These are phyloP conservation scores for Cytidiella melzeri DNA, from an alignment of 768 basidiomycete genomes.

Conservation along the genomic window DNA sequence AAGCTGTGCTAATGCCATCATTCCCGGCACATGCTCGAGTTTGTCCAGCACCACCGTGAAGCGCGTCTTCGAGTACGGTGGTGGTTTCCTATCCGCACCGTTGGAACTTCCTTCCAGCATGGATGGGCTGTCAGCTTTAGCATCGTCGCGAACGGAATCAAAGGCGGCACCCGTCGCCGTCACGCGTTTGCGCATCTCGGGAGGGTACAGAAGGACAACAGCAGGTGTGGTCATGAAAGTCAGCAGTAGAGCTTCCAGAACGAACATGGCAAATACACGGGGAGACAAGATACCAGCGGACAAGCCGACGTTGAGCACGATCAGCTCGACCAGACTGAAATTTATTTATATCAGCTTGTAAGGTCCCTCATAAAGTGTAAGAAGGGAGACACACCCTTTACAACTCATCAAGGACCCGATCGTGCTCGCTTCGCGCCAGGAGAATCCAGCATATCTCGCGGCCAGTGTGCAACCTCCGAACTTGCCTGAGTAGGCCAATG, in stretches of 20 bases:
- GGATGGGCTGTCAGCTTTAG: constrained; percentile 7
- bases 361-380: neutral
- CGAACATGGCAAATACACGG: constrained; percentile 93
- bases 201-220: constrained; percentile 63
- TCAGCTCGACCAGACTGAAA: constrained; percentile 77
- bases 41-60: constrained; percentile 88
- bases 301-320: constrained; percentile 93
- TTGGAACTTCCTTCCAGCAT: constrained; percentile 3
- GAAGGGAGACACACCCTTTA: constrained; percentile 60
- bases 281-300: constrained; percentile 63
- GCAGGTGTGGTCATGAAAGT: constrained; percentile 86
- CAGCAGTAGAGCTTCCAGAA: constrained; percentile 73
- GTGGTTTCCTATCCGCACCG: constrained; percentile 11
- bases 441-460: constrained; percentile 63
- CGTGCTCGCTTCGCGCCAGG: constrained; percentile 72
- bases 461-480: constrained; percentile 79
- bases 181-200: constrained; percentile 46
- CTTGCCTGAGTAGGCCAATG: constrained; percentile 80
- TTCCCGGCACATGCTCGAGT: constrained; percentile 80
- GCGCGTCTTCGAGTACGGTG: constrained; percentile 39
- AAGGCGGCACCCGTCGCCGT: constrained; percentile 42
- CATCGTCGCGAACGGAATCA: constrained; percentile 36
- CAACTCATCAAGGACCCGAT: constrained; percentile 94
- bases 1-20: constrained; percentile 87
- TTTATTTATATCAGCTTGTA: too few species aligned